Evolutionary conservation across 345 rosid genomes (phyloP), one percentile per base, ranked within the genome.

Genomic region (Eutrema yunnanense): DNA sequence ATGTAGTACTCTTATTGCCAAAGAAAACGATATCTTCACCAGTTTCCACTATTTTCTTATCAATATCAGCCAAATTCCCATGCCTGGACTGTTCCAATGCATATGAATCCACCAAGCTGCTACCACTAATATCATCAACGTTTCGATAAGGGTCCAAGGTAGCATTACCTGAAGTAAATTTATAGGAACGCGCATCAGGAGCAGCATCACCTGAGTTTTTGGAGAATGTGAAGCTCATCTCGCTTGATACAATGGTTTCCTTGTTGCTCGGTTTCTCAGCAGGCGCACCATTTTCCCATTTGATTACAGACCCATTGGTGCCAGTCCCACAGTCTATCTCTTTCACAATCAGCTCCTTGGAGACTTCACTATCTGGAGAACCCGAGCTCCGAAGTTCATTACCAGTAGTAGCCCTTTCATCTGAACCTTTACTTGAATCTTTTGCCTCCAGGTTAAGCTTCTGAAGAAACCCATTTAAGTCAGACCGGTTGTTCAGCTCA

Each of bases 261-360:
- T 77, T 82, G 62, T 81, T 87, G 46, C 66, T 81, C 41, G 67
- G 72, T 49, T 87, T 89, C 52, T 81, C 86, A 43, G 69, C 42
- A 51, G 84, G 71, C 58, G 67, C 69, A 65, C 82, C 70, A 56
- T 77, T 83, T 66, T 77, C 83, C 85, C 87, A 85, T 78, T 81
- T 85, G 83, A 73, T 76, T 34, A 87, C 94, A 70, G 85, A 79
- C 9, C 88, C 90, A 65, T 85, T 88, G 54, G 84, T 82, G 47
- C 77, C 83, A 51, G 87, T 80, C 54, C 97, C 90, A 71, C 82
- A 92, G 78, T 90, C 96, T 49, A 96, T 82, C 71, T 96, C 99
- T 78, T 90, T 96, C 60, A 96, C 90, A 78, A 96, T 80, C 42
- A 92, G 92, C 82, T 96, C 99, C 69, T 84, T 81, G 9, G 92